A percentile compares a stretch with the other conserved stretches of the same genome.
Evolutionary conservation across 2,329 filamentous ascomycete genomes (phyloP).

Genomic region (Aspergillus sp.): DNA sequence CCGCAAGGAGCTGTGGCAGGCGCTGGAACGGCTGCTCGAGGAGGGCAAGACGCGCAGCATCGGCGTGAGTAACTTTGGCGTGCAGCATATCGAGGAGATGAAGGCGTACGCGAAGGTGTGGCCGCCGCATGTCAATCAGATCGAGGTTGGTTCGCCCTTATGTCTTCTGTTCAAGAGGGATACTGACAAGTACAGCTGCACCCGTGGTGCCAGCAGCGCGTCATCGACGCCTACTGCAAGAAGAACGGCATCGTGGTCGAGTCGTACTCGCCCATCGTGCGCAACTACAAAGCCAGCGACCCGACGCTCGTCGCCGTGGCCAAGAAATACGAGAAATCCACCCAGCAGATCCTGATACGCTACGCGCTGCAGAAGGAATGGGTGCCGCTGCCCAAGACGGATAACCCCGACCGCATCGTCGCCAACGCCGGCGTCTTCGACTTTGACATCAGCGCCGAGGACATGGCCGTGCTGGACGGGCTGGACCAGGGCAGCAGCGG

Average conservation of each 20-base stretch:
- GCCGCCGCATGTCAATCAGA: constrained; percentile 72
- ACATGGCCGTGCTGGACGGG: constrained; percentile 56
- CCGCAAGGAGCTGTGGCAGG: constrained; percentile 64
- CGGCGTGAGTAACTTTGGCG: constrained; percentile 71
- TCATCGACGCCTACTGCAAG: constrained; percentile 56
- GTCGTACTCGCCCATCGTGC: constrained; percentile 56
- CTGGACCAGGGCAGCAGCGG: constrained; percentile 52
- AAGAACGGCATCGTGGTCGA: constrained; percentile 53
- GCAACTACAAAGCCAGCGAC: constrained; percentile 71
- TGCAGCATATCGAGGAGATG: constrained; percentile 67
- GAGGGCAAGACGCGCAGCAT: constrained; percentile 64
- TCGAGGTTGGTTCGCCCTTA: constrained; percentile 56
- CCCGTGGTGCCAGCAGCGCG: constrained; percentile 68
- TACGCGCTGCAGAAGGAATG: constrained; percentile 80
- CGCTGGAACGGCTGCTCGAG: constrained; percentile 60
- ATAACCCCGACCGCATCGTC: constrained; percentile 64
- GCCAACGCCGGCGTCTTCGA: constrained; percentile 64
- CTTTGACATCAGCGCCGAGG: constrained; percentile 57
- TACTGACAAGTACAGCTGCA: constrained; percentile 54
- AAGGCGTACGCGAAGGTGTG: constrained; percentile 63
- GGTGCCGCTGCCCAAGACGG: constrained; percentile 72
- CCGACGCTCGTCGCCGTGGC: constrained; percentile 63
- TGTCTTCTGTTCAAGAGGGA: not conserved
- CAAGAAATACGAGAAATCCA: constrained; percentile 69
- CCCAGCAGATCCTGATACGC: constrained; percentile 74